Percentiles rank a stretch among this genome's conserved stretches.
These are phyloP conservation scores for Solanum etuberosum DNA, from an alignment of 257 asterid species.

Conservation along the genomic window DNA sequence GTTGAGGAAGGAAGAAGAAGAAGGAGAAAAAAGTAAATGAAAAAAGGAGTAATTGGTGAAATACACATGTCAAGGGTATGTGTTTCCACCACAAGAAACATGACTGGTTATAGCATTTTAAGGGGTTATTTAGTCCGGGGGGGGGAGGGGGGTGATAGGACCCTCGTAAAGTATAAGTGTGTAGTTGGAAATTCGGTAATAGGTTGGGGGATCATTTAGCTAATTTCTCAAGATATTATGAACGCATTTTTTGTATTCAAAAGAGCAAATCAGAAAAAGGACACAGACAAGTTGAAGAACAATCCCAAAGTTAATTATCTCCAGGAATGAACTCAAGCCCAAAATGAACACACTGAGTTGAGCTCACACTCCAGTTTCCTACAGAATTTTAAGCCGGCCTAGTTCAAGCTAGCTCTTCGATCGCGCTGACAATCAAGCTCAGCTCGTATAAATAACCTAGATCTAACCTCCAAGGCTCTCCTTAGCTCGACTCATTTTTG, in stretches of 20 bases:
- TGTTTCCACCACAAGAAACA: not conserved
- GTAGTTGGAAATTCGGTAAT: not conserved
- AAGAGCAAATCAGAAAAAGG: not conserved
- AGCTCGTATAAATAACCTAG: not conserved
- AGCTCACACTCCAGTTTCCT: not conserved
- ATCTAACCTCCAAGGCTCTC: not conserved
- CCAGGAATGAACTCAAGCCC: not conserved
- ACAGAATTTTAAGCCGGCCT: not conserved
- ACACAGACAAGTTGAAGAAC: not conserved
- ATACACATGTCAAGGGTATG: not conserved
- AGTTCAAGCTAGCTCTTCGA: not conserved
- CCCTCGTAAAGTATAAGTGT: not conserved
- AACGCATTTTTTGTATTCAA: not conserved
- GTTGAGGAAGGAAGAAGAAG: not conserved
- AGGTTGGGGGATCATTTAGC: not conserved
- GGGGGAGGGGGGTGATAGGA: not conserved
- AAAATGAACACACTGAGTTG: not conserved
- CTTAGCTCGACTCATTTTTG: not conserved
- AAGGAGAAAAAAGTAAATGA: not conserved
- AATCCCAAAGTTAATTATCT: not conserved
- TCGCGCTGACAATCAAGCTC: not conserved
- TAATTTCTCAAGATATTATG: not conserved
- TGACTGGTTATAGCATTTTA: not conserved
- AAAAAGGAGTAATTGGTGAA: not conserved
- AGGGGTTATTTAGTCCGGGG: not conserved